These are phyloP conservation scores for Hermanozyma aechmeae DNA, from an alignment of 805 yeast genomes.

Conservation along the genomic window DNA sequence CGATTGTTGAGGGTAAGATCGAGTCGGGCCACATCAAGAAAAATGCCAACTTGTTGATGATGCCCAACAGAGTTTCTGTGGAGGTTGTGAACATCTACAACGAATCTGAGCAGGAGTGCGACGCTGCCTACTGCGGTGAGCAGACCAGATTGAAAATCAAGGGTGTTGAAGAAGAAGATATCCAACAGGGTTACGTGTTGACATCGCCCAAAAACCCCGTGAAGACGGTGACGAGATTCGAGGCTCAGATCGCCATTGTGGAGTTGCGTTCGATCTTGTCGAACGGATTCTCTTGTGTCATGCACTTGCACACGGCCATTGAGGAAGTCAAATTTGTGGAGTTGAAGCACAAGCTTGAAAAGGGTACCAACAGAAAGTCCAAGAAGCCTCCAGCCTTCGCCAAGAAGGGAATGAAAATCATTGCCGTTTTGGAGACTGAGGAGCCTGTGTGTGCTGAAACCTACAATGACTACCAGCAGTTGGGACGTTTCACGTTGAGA, in stretches of 20 bases:
- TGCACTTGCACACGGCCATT: conserved; percentile 97
- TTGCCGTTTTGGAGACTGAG: conserved; percentile 78
- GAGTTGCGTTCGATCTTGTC: conserved; percentile 92
- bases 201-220: conserved; percentile 84
- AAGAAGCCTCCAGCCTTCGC: conserved; percentile 98
- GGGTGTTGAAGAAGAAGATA: conserved; percentile 96
- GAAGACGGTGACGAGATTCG: conserved; percentile 81
- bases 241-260: conserved; percentile 94
- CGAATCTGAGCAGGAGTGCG: conserved; percentile 93
- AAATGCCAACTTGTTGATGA: conserved; percentile 63
- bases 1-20: conserved; percentile 95
- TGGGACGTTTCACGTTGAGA: conserved; percentile 96
- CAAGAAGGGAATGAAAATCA: conserved; percentile 96
- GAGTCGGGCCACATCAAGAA: conserved; percentile 91
- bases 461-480: conserved; percentile 84
- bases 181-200: conserved; percentile 83
- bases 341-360: conserved; percentile 86
- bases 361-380: conserved; percentile 93
- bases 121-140: conserved; percentile 88
- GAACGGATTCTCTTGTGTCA: conserved; percentile 93
- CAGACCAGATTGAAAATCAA: conserved; percentile 89
- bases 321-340: conserved; percentile 84
- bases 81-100: conserved; percentile 85
- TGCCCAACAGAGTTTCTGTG: conserved; percentile 84
- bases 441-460: conserved; percentile 93